These are phyloP conservation scores for Geotrichum bryndzae DNA, from an alignment of 1,139 yeast genomes.

Conservation along the genomic window DNA sequence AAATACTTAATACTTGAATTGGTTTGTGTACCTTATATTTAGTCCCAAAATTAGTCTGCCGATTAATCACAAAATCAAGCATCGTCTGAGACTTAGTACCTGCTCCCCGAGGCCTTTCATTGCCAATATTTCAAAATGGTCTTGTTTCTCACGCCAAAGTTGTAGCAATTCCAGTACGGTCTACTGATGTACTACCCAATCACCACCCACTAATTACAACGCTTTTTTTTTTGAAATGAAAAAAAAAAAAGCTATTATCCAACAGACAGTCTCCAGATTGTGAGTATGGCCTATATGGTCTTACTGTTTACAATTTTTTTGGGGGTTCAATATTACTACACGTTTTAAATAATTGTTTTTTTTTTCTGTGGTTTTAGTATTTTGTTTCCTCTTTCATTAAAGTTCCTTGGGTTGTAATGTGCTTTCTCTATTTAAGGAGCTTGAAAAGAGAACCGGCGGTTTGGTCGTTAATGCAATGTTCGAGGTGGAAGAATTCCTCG, in stretches of 20 bases:
- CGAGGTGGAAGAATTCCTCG: constrained; percentile 95
- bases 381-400: background rate
- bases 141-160: background rate
- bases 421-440: constrained; percentile 13
- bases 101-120: background rate
- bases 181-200: background rate
- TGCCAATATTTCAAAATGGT: too few species aligned
- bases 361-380: background rate
- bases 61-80: background rate
- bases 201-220: background rate
- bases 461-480: constrained; percentile 89
- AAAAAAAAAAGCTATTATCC: too few species aligned
- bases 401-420: background rate
- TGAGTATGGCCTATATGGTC: background rate
- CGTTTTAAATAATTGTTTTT: background rate
- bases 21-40: too few species aligned
- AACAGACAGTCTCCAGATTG: background rate
- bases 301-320: background rate
- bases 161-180: background rate
- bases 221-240: background rate
- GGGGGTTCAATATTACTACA: background rate
- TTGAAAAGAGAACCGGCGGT: constrained; percentile 83
- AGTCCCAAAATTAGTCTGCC: too few species aligned
- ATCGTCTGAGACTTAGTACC: background rate
- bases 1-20: background rate